Conservation (phyloP, 306 rosid species). For the Quercus mongolica region DNA sequence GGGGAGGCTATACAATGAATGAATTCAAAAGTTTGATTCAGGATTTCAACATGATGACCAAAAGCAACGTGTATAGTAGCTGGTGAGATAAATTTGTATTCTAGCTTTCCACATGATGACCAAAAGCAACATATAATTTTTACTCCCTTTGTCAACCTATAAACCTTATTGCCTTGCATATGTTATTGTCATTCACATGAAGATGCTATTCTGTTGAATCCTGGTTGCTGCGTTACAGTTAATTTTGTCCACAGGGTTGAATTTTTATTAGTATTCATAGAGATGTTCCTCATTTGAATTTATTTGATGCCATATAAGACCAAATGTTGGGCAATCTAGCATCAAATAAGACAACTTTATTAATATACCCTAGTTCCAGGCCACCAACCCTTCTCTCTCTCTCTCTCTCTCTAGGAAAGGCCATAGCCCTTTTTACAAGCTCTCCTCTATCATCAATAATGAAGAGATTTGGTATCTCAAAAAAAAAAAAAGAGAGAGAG, state of each 20-base stretch:
- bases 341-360: constrained; percentile 1
- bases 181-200: background rate
- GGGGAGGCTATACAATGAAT: no score
- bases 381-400: background rate
- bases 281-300: background rate
- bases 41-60: no score
- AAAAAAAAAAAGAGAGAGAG: no score
- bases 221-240: background rate
- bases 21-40: no score
- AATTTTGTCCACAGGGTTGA: background rate
- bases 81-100: background rate
- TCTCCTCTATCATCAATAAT: background rate
- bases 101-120: background rate
- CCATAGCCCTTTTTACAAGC: background rate
- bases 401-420: no score
- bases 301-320: background rate
- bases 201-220: background rate
- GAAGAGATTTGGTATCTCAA: background rate
- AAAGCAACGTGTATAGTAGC: no score
- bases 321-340: background rate
- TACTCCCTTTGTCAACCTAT: no score
- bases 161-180: background rate
- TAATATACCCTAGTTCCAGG: background rate
- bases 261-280: background rate
- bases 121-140: background rate